phyloP scores from a whole-genome alignment of 2,329 filamentous ascomycete genomes.

The Macrophomina tecta region DNA sequence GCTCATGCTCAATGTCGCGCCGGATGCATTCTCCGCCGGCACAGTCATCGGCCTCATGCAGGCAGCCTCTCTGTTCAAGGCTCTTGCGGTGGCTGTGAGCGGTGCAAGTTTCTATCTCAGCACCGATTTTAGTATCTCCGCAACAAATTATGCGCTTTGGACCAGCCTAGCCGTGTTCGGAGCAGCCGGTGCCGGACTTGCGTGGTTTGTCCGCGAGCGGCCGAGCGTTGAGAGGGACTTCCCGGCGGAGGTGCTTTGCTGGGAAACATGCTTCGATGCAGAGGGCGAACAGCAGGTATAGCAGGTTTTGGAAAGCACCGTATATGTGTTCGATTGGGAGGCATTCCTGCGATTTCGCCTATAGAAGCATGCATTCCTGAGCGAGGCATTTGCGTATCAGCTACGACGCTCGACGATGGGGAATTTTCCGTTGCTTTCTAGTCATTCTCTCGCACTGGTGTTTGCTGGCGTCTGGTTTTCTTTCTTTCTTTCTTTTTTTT shows the following conservation, averaged over 20 bases:
- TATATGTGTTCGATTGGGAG: background rate
- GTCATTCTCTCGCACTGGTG: constrained; percentile 18
- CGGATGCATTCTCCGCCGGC: constrained; percentile 54
- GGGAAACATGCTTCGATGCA: constrained; percentile 55
- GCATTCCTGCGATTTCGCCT: constrained; percentile 13
- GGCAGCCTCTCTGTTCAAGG: constrained; percentile 53
- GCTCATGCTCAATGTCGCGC: constrained; percentile 55
- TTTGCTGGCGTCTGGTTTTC: constrained; percentile 9
- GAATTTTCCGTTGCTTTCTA: constrained; percentile 19
- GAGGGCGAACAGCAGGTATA: constrained; percentile 34
- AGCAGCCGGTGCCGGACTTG: constrained; percentile 49
- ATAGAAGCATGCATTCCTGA: constrained; percentile 10
- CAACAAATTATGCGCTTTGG: constrained; percentile 54
- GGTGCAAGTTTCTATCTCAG: constrained; percentile 54
- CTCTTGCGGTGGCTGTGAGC: constrained; percentile 53
- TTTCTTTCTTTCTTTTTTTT: background rate
- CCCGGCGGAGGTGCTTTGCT: constrained; percentile 49
- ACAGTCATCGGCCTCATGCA: constrained; percentile 57
- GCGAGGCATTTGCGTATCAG: constrained; percentile 8
- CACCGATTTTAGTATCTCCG: constrained; percentile 50
- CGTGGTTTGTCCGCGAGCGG: constrained; percentile 52
- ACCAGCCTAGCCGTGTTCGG: constrained; percentile 49
- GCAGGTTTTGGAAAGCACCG: background rate
- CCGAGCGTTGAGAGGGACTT: constrained; percentile 54
- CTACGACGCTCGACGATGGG: constrained; percentile 20